Evolutionary conservation across 805 yeast species (phyloP).

Genomic region (Pichia deserticola): DNA sequence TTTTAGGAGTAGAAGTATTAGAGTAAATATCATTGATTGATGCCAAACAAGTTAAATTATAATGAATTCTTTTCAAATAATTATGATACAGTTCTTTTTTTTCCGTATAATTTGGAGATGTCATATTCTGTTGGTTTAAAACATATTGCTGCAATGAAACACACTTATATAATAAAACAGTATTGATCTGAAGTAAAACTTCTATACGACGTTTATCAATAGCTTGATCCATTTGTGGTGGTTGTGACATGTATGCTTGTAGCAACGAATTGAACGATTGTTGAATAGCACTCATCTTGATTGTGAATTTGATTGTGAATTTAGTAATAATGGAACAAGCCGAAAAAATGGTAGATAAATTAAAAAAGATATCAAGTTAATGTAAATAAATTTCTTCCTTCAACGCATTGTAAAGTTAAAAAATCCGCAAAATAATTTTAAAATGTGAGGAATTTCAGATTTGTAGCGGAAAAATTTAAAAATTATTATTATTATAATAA

Average conservation of each 20-base stretch:
- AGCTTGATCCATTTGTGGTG: conserved; percentile 23
- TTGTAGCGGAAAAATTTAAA: no score
- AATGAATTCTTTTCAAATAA: conserved; percentile 31
- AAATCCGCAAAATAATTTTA: no score
- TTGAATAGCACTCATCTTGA: conserved; percentile 6
- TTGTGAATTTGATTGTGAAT: no score
- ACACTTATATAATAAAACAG: conserved; percentile 28
- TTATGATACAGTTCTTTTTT: conserved; percentile 26
- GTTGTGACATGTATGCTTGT: conserved; percentile 23
- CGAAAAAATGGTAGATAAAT: background rate
- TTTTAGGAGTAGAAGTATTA: conserved; percentile 19
- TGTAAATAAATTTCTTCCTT: no score
- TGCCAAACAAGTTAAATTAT: conserved; percentile 30
- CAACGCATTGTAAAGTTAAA: no score
- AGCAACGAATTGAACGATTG: conserved; percentile 16
- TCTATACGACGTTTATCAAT: conserved; percentile 29
- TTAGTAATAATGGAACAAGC: no score
- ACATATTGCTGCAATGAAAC: conserved; percentile 23
- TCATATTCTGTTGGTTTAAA: conserved; percentile 16
- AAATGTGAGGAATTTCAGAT: no score
- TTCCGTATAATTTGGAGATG: conserved; percentile 20
- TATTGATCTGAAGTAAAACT: conserved; percentile 29
- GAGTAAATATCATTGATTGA: conserved; percentile 32
- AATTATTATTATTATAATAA: background rate
- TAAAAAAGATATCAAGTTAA: background rate